Base-by-base conservation (phyloP, 2,329 filamentous ascomycete species). In the Emergomyces orientalis region DNA sequence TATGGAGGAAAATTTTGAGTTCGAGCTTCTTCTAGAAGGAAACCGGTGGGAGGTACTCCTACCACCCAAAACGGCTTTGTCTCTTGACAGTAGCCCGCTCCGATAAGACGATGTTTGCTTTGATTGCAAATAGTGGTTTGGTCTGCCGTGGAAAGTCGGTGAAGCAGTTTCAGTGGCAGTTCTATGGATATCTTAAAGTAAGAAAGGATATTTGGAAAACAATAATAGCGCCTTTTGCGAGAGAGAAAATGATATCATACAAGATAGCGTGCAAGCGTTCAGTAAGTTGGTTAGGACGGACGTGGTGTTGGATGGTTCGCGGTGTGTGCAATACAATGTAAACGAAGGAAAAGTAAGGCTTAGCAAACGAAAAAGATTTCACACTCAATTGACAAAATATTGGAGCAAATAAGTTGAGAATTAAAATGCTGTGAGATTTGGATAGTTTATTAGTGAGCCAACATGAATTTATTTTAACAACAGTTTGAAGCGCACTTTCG, bases 11-110 rank as follows among this genome's bases (percentile, higher is more conserved):
- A 43, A 34, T 25, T 8, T 17, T 19, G n/a, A 14, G 45, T 19
- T 19, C 57, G 9, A 22, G 41, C 27, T 59, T 34, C 27, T 59
- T 47, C 57, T 59, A 34, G 57, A 59, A 59, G 57, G 30, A 47
- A 27, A 41, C 22, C 27, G 30, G 30, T 37, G 27, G 41, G 37
- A 59, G 8, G 5, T 47, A 41, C 25, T 59, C 25, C 39, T 47
- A 34, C 17, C 25, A 27, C 27, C 41, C 17, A 30, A n/a, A 59
- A 22, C 7, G 17, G 1, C 25, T 47, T 45, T 27, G 47, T 45
- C 17, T 30, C 57, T 32, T n/a, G 27, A 34, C 43, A 27, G 19
- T 32, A 32, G 8, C 25, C 22, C 11, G 14, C 17, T 34, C 17
- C 49, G 27, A 59, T 49, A 27, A 59, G 17, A 32, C 9, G 27